These are phyloP conservation scores for Sanguinoderma infundibulare DNA, from an alignment of 1,284 basidiomycete genomes.

Conservation along the genomic window DNA sequence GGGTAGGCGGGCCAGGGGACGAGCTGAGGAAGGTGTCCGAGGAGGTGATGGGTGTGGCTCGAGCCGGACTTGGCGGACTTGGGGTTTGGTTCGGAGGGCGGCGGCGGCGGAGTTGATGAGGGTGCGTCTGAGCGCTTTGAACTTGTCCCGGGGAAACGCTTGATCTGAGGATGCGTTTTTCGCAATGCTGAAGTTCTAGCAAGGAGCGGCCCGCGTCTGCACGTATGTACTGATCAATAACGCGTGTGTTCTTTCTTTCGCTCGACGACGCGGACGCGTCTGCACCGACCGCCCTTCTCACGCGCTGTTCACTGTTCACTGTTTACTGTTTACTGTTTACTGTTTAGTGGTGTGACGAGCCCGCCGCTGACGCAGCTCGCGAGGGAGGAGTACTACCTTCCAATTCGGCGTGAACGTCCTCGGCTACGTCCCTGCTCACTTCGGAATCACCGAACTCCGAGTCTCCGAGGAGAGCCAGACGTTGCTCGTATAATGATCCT, in stretches of 20 bases:
- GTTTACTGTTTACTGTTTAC: too few relatives aligned
- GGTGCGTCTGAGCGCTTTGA: conserved; percentile 32
- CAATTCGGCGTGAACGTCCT: conserved; percentile 25
- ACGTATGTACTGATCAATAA: conserved; percentile 29
- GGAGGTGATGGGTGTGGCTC: conserved; percentile 49
- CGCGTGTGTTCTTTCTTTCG: conserved; percentile 11
- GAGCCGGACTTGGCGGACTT: conserved; percentile 63
- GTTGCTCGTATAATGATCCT: too few relatives aligned
- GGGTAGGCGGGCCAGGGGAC: conserved; percentile 51
- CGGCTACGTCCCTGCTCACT: conserved; percentile 24
- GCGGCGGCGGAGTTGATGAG: conserved; percentile 56
- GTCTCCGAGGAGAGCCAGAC: too few relatives aligned
- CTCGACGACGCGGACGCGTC: too few relatives aligned
- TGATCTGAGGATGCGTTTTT: too few relatives aligned
- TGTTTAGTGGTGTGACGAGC: conserved; percentile 16
- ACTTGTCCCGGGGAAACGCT: too few relatives aligned
- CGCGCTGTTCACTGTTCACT: too few relatives aligned
- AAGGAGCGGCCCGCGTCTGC: conserved; percentile 26
- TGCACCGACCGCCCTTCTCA: background rate
- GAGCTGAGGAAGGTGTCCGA: conserved; percentile 52
- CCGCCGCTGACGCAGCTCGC: conserved; percentile 16
- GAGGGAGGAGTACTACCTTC: conserved; percentile 19
- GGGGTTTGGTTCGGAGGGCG: conserved; percentile 49
- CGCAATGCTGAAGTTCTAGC: conserved; percentile 1
- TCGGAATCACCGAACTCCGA: conserved; percentile 24